Conservation (phyloP, 495 filamentous ascomycete species). For the Penicillium fimorum region DNA sequence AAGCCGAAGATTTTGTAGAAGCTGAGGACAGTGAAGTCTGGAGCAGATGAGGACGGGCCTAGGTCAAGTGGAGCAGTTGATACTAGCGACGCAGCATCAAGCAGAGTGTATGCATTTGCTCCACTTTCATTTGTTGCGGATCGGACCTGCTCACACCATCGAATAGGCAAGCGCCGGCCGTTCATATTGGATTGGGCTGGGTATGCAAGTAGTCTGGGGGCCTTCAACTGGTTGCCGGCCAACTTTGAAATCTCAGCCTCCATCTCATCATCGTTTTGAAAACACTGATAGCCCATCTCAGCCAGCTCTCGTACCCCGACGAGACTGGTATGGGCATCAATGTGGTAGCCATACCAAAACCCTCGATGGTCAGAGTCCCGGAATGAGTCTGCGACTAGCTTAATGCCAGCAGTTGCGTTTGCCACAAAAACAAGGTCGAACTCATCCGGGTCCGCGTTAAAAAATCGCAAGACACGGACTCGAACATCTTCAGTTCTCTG, state of each 20-base stretch:
- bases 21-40: constrained; percentile 86
- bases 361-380: constrained; percentile 56
- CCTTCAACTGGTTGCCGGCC: constrained; percentile 22
- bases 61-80: constrained; percentile 77
- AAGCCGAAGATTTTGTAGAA: constrained; percentile 98
- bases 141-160: constrained; percentile 63
- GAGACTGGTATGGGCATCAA: constrained; percentile 83
- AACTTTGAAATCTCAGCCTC: constrained; percentile 60
- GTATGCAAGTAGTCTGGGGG: constrained; percentile 67
- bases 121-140: constrained; percentile 14
- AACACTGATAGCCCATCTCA: constrained; percentile 58
- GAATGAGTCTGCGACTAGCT: constrained; percentile 76
- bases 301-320: constrained; percentile 80
- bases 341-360: constrained; percentile 82
- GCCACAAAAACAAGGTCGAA: constrained; percentile 92
- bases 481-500: constrained; percentile 74
- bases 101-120: constrained; percentile 59
- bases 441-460: constrained; percentile 76
- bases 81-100: constrained; percentile 87
- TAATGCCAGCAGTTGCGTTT: constrained; percentile 89
- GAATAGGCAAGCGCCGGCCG: constrained; percentile 69
- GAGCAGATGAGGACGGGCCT: constrained; percentile 55
- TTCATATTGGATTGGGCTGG: constrained; percentile 94
- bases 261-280: constrained; percentile 63
- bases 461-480: constrained; percentile 69